These are phyloP conservation scores for Boletus rubescentipes DNA, from an alignment of 768 basidiomycete genomes.

Conservation along the genomic window DNA sequence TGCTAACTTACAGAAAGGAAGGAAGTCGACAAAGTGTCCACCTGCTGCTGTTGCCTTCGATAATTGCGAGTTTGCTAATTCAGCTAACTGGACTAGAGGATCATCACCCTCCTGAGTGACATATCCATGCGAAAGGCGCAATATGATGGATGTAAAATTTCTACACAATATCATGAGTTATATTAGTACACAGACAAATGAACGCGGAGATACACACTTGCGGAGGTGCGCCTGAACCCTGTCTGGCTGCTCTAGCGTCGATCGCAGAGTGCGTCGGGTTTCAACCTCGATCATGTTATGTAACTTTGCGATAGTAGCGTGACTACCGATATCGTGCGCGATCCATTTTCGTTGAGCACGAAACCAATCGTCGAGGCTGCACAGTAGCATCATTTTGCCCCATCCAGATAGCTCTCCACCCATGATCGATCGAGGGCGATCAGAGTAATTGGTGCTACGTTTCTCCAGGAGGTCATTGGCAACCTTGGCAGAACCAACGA, in stretches of 20 bases:
- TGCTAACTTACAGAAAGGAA: constrained; percentile 14
- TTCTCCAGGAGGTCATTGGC: constrained; percentile 47
- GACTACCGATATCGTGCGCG: constrained; percentile 4
- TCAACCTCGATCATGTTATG: too few relatives aligned
- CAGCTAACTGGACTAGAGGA: constrained; percentile 32
- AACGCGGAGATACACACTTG: neutral
- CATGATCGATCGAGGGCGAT: constrained; percentile 18
- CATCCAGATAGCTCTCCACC: constrained; percentile 19
- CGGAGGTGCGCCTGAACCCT: neutral
- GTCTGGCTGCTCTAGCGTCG: neutral
- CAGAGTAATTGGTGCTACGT: constrained; percentile 41
- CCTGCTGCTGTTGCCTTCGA: constrained; percentile 6
- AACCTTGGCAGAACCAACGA: constrained; percentile 42
- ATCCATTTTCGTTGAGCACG: constrained; percentile 16
- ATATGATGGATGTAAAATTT: constrained; percentile 22
- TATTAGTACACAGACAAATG: too few relatives aligned
- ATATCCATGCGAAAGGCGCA: constrained; percentile 42
- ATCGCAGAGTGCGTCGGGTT: too few relatives aligned
- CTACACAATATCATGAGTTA: neutral
- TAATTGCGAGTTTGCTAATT: constrained; percentile 27
- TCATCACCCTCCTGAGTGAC: constrained; percentile 36
- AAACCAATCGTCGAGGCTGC: constrained; percentile 10
- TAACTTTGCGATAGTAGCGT: too few relatives aligned
- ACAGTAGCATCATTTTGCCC: constrained; percentile 17
- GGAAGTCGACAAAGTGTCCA: constrained; percentile 14